Evolutionary conservation across 345 rosid species (phyloP).

Genomic region (Lagerstroemia speciosa): DNA sequence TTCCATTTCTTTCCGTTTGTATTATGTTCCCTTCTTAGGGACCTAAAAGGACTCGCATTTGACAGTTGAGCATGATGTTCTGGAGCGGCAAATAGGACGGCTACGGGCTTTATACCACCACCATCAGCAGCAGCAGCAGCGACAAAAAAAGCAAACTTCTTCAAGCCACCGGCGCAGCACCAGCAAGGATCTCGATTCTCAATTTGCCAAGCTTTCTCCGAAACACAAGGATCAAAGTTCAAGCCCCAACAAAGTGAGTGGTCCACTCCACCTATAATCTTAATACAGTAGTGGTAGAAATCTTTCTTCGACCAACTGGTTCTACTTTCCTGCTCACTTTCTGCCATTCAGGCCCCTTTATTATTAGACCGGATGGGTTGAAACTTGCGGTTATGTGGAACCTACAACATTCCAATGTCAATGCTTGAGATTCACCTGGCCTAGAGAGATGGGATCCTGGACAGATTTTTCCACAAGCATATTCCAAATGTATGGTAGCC

Average conservation of each 20-base stretch:
- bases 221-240: conserved; percentile 57
- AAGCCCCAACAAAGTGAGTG: conserved; percentile 52
- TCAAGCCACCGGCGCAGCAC: conserved; percentile 57
- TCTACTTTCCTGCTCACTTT: not conserved
- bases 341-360: not conserved
- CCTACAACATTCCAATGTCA: not conserved
- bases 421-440: not conserved
- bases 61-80: conserved; percentile 93
- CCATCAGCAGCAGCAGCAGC: conserved; percentile 46
- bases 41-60: not conserved
- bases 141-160: conserved; percentile 39
- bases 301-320: not conserved
- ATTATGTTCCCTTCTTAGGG: not conserved
- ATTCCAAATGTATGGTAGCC: not conserved
- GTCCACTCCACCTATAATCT: conserved; percentile 47
- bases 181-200: conserved; percentile 88
- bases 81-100: conserved; percentile 93
- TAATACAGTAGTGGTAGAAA: not conserved
- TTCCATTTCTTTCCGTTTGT: not conserved
- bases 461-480: not conserved
- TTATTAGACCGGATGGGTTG: not conserved
- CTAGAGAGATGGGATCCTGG: not conserved
- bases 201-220: conserved; percentile 69
- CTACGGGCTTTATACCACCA: conserved; percentile 62
- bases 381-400: not conserved